A percentile compares a stretch with the other conserved stretches of the same genome.
Conservation (phyloP, 345 rosid species). For the Rhizophora mangle region DNA sequence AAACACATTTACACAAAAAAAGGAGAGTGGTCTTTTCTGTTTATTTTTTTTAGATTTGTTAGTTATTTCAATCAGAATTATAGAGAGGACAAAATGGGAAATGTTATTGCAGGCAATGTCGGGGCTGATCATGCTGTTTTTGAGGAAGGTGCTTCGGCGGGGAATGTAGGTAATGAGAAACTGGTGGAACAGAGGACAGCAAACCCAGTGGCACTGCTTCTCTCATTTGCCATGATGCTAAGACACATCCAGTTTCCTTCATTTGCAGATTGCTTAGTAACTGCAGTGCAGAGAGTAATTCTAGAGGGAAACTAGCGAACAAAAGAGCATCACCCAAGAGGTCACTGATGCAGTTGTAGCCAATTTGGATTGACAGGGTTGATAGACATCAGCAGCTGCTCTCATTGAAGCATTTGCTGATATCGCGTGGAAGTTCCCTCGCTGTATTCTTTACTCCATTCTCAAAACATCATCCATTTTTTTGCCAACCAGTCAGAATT, state of each 20-base stretch:
- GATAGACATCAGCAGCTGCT: conserved; percentile 6
- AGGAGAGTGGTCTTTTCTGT: too few relatives aligned
- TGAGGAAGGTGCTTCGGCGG: conserved; percentile 98
- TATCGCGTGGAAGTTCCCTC: conserved; percentile 12
- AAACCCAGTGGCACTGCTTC: conserved; percentile 89
- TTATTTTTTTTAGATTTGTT: neutral
- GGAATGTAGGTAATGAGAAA: conserved; percentile 81
- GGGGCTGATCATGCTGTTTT: conserved; percentile 90
- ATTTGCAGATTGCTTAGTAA: conserved; percentile 82
- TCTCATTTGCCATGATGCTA: conserved; percentile 97
- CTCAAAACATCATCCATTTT: conserved; percentile 7
- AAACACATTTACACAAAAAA: too few relatives aligned
- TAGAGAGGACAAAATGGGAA: neutral
- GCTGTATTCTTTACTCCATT: conserved; percentile 12
- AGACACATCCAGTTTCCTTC: conserved; percentile 96
- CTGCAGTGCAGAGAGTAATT: conserved; percentile 74
- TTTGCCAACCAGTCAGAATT: neutral
- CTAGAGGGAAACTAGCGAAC: conserved; percentile 63
- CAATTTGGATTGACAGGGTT: conserved; percentile 40
- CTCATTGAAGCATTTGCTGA: conserved; percentile 7
- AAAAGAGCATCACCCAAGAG: conserved; percentile 80
- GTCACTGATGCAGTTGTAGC: conserved; percentile 76
- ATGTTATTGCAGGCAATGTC: conserved; percentile 62
- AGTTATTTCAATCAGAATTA: neutral
- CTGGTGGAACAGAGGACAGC: conserved; percentile 64